Evolutionary conservation across 495 filamentous ascomycete genomes (phyloP), one percentile per base, ranked within the genome.

Genomic region (Aspergillus asperescens): DNA sequence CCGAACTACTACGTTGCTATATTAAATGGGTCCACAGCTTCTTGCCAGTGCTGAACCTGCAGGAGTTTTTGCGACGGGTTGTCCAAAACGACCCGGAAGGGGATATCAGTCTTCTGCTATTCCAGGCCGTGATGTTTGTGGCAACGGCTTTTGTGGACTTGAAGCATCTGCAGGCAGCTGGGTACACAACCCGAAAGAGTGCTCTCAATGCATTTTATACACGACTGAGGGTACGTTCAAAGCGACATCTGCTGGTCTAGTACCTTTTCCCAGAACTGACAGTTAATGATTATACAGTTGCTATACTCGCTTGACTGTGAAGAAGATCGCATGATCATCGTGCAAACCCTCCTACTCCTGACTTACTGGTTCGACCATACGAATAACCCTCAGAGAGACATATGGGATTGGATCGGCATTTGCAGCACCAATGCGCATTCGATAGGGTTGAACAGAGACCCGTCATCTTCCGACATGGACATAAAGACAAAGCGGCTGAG

Each of bases 281-380:
- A 32, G 9, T 12, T 9, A 35, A 16, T 31, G 5, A n/a, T 13
- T 16, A 12, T 24, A 10, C 52, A 81, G 76, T 59, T 81, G 9
- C 73, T 94, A 4, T 91, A 92, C 62, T 88, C 89, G 42, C 83
- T 89, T 54, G 89, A 95, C 52, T 88, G 87, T 62, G 89, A 95
- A 66, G 80, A 81, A 34, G 85, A 90, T 52, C 85, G 87, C 27
- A 79, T 93, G 31, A 74, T 81, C n/a, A 79, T 92, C 34, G 77
- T 92, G 5, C 89, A 95, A 64, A 79, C 85, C 13, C 71, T 92
- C 0, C 72, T 95, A 7, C 73, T 95, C 19, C 87, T 93, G 83
- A 90, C 88, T 5, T 91, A 89, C 61, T 92, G 87, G 86, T 89
- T 89, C 50, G 87, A 91, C 64, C 63, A 65, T 7, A 63, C 68